These are phyloP conservation scores for Phytophthora brassicae DNA, from an alignment of 352 stramenopile species.

Conservation along the genomic window DNA sequence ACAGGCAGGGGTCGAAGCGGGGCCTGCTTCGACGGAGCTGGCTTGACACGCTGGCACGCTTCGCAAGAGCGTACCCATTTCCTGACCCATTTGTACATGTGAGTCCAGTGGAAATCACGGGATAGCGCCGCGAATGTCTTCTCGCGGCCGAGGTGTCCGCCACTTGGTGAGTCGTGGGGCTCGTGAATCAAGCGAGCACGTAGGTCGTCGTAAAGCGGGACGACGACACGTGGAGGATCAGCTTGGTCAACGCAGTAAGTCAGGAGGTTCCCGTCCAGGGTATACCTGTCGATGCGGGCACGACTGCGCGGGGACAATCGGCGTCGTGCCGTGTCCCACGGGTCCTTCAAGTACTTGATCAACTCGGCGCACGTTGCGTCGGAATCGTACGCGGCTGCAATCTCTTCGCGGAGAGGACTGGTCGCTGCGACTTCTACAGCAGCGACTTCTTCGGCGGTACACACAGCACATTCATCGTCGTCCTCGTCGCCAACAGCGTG, in stretches of 20 bases:
- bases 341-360: background rate
- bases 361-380: background rate
- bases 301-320: background rate
- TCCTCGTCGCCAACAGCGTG: background rate
- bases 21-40: no score
- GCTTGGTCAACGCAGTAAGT: background rate
- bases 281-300: background rate
- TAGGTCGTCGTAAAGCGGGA: no score
- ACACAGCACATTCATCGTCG: no score
- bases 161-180: no score
- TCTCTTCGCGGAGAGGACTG: constrained; percentile 1
- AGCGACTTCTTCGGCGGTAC: background rate
- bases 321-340: background rate
- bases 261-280: background rate
- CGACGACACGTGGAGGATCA: background rate
- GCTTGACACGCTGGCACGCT: no score
- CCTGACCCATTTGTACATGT: no score
- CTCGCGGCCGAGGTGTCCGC: no score
- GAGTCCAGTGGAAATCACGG: no score
- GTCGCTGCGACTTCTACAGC: constrained; percentile 2
- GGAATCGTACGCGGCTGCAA: background rate
- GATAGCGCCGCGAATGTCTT: no score
- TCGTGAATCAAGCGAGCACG: no score
- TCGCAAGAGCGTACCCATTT: no score
- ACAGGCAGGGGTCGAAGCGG: no score